Percentiles rank a stretch among this genome's conserved stretches.
phyloP scores from a whole-genome alignment of 108 stramenopile species.

The Bacterosira constricta region DNA sequence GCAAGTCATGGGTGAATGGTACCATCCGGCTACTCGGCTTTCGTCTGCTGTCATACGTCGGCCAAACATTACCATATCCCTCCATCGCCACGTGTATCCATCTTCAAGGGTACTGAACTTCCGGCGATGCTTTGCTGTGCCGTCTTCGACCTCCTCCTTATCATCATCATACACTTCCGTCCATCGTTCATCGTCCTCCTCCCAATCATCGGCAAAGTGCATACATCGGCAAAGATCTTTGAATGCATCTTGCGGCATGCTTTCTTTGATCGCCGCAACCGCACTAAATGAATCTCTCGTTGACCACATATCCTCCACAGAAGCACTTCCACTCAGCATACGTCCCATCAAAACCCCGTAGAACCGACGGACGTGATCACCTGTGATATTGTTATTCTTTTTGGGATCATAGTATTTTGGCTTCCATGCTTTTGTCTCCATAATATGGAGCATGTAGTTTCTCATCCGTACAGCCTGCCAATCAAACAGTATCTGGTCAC shows the following conservation, averaged over 20 bases:
- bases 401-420: conserved; percentile 1
- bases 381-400: not conserved
- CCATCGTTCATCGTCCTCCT: not conserved
- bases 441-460: conserved; percentile 16
- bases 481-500: not conserved
- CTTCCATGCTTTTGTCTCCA: not conserved
- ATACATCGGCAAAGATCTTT: conserved; percentile 7
- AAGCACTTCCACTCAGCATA: not conserved
- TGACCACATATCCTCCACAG: not conserved
- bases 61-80: conserved; percentile 2
- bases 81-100: not conserved
- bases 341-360: too few species aligned
- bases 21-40: conserved; percentile 19
- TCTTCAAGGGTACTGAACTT: not conserved
- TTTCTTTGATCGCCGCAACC: not conserved
- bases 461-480: conserved; percentile 1
- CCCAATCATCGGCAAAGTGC: conserved; percentile 16
- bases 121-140: not conserved
- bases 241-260: too few species aligned
- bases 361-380: not conserved
- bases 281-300: not conserved
- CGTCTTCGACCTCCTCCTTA: not conserved
- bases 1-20: not conserved
- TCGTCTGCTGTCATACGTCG: conserved; percentile 3
- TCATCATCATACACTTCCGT: not conserved